Percentiles rank a stretch among this genome's conserved stretches.
phyloP scores from a whole-genome alignment of 2,329 filamentous ascomycete genomes.

The Trichoderma breve region DNA sequence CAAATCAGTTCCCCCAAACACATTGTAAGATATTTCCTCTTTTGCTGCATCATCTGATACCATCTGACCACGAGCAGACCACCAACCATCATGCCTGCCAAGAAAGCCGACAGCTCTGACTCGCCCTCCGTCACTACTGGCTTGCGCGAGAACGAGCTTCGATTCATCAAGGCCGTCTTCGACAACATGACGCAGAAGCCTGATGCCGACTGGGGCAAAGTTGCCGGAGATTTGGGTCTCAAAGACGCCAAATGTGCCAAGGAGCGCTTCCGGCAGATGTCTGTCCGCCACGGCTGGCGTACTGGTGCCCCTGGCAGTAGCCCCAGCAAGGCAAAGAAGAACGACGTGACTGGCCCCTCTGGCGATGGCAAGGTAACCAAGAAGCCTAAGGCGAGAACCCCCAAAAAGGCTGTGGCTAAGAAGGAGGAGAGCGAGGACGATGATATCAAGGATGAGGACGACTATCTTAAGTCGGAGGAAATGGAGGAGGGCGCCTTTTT shows the following conservation, averaged over 20 bases:
- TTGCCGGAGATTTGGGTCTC: constrained; percentile 38
- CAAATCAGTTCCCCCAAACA: not conserved
- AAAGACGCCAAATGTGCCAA: constrained; percentile 44
- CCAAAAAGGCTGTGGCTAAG: constrained; percentile 34
- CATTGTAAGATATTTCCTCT: not conserved
- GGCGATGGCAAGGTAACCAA: constrained; percentile 33
- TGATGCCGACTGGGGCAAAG: constrained; percentile 41
- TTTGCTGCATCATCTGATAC: not conserved
- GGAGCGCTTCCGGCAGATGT: constrained; percentile 42
- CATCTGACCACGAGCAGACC: not conserved
- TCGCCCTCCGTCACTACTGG: constrained; percentile 24
- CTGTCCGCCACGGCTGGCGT: constrained; percentile 41
- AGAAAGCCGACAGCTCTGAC: constrained; percentile 28
- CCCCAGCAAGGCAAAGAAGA: constrained; percentile 32
- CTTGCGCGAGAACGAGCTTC: constrained; percentile 37
- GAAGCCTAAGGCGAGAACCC: constrained; percentile 30
- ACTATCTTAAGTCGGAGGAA: constrained; percentile 23
- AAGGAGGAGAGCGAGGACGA: constrained; percentile 27
- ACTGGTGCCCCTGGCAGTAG: constrained; percentile 21
- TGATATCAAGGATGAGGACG: constrained; percentile 22
- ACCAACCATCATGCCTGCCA: constrained; percentile 32
- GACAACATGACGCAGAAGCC: constrained; percentile 42
- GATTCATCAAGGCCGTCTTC: constrained; percentile 43
- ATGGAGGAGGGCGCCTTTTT: not conserved
- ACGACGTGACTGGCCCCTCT: constrained; percentile 20